Conservation (phyloP, 1,284 basidiomycete genomes). For the Athelia psychrophila region DNA sequence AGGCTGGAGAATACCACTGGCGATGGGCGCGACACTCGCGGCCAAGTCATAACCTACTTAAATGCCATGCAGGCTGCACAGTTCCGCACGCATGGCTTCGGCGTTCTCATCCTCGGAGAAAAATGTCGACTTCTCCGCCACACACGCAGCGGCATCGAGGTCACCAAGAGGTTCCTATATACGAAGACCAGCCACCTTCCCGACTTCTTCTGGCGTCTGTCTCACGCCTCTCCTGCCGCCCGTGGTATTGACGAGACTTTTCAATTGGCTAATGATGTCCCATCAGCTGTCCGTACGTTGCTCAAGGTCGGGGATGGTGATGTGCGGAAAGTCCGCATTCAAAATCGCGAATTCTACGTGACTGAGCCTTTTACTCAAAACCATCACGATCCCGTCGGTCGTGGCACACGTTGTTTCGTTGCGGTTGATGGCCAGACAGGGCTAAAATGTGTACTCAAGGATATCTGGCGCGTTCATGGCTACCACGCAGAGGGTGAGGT, state of each 20-base stretch:
- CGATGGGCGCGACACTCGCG: too few species aligned
- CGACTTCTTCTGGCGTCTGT: slow-evolving; percentile 1
- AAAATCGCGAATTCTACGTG: neutral
- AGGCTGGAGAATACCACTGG: too few species aligned
- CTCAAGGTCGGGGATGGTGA: too few species aligned
- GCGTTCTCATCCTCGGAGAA: slow-evolving; percentile 1
- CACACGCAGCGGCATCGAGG: slow-evolving; percentile 2
- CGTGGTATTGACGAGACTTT: slow-evolving; percentile 4
- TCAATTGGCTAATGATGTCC: neutral
- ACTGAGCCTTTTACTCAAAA: neutral
- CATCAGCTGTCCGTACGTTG: too few species aligned
- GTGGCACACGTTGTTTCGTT: slow-evolving; percentile 3
- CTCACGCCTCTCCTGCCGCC: slow-evolving; percentile 1
- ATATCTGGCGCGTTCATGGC: slow-evolving; percentile 1
- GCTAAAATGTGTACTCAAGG: slow-evolving; percentile 1
- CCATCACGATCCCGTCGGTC: slow-evolving; percentile 1
- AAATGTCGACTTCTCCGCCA: slow-evolving; percentile 3
- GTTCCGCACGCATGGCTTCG: slow-evolving; percentile 2
- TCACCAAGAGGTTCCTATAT: neutral
- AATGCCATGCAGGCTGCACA: slow-evolving; percentile 2
- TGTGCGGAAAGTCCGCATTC: too few species aligned
- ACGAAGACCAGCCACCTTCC: too few species aligned
- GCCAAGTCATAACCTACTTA: neutral
- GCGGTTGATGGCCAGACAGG: neutral
- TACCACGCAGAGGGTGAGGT: slow-evolving; percentile 3